Evolutionary conservation across 106 monocot species (phyloP).

Genomic region (Agapanthus africanus): DNA sequence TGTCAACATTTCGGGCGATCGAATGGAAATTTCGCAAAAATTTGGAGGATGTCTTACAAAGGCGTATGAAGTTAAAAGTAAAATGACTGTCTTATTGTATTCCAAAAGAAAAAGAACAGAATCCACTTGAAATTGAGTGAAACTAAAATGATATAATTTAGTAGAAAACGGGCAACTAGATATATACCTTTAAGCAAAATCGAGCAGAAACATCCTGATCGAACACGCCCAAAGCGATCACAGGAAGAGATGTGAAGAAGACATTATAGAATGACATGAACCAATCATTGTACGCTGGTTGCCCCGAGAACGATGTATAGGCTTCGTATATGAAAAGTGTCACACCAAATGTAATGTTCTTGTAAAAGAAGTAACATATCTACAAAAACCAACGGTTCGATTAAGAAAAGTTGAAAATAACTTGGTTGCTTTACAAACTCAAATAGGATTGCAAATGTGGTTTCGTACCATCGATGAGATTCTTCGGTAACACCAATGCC

Average conservation of each 20-base stretch:
- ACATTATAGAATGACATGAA: constrained; percentile 79
- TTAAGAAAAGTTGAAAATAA: constrained; percentile 1
- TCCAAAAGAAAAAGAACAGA: background rate
- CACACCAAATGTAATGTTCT: constrained; percentile 81
- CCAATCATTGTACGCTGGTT: constrained; percentile 86
- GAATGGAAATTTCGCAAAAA: too few relatives aligned
- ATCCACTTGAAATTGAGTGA: background rate
- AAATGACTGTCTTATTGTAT: background rate
- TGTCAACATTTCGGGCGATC: too few relatives aligned
- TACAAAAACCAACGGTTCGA: constrained; percentile 14
- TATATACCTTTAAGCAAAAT: constrained; percentile 71
- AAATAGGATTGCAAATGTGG: background rate
- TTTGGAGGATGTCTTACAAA: too few relatives aligned
- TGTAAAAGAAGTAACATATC: constrained; percentile 99
- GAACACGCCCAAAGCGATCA: constrained; percentile 84
- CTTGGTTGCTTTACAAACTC: background rate
- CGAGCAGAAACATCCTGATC: constrained; percentile 94
- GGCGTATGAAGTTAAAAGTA: too few relatives aligned
- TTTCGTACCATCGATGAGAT: constrained; percentile 79
- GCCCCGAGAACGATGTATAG: constrained; percentile 76
- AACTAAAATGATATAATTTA: background rate
- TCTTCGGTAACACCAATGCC: constrained; percentile 93
- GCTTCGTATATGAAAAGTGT: constrained; percentile 81
- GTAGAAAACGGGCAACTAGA: background rate
- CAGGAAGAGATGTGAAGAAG: constrained; percentile 91